These are phyloP conservation scores for Cardiosporidium cionae DNA, from an alignment of 169 alveolate genomes.

Conservation along the genomic window DNA sequence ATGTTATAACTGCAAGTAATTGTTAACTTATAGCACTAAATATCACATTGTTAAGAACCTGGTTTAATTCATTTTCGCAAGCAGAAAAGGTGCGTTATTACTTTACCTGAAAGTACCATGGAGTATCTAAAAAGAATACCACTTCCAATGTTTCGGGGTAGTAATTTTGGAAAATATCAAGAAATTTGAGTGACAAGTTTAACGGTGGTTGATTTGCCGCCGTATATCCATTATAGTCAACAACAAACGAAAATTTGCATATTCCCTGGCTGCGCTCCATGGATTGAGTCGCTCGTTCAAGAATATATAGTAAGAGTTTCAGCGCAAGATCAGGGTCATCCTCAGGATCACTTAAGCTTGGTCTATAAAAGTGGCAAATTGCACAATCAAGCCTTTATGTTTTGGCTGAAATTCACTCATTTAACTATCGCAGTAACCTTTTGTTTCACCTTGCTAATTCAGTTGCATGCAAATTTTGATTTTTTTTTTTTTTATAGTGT, in stretches of 20 bases:
- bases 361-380: neutral
- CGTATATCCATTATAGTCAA: slow-evolving; percentile 18
- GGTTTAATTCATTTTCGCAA: neutral
- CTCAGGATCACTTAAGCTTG: neutral
- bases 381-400: neutral
- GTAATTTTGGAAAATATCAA: slow-evolving; percentile 19
- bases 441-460: too few relatives aligned
- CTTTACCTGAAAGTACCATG: slow-evolving; percentile 26
- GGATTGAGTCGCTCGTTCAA: slow-evolving; percentile 33
- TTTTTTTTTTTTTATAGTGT: too few relatives aligned
- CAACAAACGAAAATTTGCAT: neutral
- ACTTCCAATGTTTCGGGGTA: slow-evolving; percentile 22
- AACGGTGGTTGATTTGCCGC: slow-evolving; percentile 21
- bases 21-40: neutral
- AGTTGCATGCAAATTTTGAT: too few relatives aligned
- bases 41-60: neutral
- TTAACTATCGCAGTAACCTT: too few relatives aligned
- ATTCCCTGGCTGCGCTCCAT: slow-evolving; percentile 8
- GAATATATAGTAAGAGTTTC: slow-evolving; percentile 11
- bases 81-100: neutral
- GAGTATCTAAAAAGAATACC: slow-evolving; percentile 18
- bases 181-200: slow-evolving; percentile 14
- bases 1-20: neutral
- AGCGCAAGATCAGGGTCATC: slow-evolving; percentile 4
- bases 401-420: too few relatives aligned